These are phyloP conservation scores for Mycena galopus DNA, from an alignment of 768 basidiomycete genomes.

Conservation along the genomic window DNA sequence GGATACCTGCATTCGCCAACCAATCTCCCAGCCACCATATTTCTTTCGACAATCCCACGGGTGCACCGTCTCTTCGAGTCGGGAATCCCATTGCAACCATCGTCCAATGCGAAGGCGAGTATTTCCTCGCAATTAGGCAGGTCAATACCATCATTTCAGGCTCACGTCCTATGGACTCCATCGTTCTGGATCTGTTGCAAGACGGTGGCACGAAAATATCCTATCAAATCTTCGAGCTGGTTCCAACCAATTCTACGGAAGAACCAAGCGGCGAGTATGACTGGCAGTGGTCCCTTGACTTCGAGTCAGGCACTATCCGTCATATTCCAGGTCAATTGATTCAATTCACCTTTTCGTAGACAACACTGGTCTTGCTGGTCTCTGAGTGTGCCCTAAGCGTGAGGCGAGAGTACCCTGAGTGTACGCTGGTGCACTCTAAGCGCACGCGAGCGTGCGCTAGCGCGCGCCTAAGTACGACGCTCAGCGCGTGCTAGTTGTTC, in stretches of 20 bases:
- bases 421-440: too few species aligned
- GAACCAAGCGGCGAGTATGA: neutral
- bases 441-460: too few species aligned
- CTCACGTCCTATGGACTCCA: neutral
- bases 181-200: neutral
- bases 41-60: neutral
- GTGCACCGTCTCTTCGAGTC: slow-evolving; percentile 4
- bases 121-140: too few species aligned
- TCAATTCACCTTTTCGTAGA: too few species aligned
- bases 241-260: neutral
- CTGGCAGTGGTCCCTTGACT: slow-evolving; percentile 20
- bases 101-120: too few species aligned
- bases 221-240: slow-evolving; percentile 1
- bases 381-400: too few species aligned
- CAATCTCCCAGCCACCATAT: neutral
- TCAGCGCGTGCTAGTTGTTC: too few species aligned
- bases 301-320: too few species aligned
- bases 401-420: too few species aligned
- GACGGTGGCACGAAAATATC: slow-evolving; percentile 1
- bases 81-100: slow-evolving; percentile 7
- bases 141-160: neutral
- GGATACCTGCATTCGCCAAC: slow-evolving; percentile 1
- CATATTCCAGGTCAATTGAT: too few species aligned
- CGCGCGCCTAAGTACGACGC: too few species aligned
- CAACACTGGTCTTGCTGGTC: too few species aligned